Conservation (phyloP, 257 asterid genomes). For the Salvia hispanica region DNA sequence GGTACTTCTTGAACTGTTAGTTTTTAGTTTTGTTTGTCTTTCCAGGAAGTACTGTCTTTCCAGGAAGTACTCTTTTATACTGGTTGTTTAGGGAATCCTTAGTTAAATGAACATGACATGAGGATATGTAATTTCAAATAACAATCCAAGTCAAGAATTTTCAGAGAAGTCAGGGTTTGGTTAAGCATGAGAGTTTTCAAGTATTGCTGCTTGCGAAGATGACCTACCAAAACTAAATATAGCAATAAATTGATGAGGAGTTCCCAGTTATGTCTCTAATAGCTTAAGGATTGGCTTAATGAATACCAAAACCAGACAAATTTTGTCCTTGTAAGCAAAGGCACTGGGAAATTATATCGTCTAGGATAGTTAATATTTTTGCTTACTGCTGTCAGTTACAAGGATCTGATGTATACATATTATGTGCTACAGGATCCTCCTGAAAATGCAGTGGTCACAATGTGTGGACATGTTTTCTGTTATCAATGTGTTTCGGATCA, state of each 20-base stretch:
- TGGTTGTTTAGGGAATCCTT: no score
- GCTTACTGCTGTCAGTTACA: conserved; percentile 12
- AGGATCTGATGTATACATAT: conserved; percentile 29
- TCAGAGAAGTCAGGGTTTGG: neutral
- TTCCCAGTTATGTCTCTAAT: neutral
- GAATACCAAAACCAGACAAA: neutral
- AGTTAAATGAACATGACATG: no score
- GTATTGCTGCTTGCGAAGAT: neutral
- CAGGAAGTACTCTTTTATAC: no score
- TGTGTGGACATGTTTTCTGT: conserved; percentile 96
- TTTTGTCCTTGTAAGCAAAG: conserved; percentile 7
- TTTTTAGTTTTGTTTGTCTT: neutral
- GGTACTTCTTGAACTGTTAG: neutral
- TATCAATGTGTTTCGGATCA: conserved; percentile 82
- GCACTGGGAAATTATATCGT: conserved; percentile 14
- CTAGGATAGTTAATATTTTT: conserved; percentile 3
- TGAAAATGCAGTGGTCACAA: conserved; percentile 92
- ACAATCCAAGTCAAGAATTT: no score
- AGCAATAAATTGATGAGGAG: neutral
- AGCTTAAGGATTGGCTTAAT: conserved; percentile 12
- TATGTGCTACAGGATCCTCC: conserved; percentile 83
- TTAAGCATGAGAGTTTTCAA: neutral
- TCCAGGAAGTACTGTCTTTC: no score
- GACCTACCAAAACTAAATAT: neutral
- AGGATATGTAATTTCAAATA: no score